Base-by-base conservation (phyloP, 306 rosid genomes). In the Ochetophila trinervis region DNA sequence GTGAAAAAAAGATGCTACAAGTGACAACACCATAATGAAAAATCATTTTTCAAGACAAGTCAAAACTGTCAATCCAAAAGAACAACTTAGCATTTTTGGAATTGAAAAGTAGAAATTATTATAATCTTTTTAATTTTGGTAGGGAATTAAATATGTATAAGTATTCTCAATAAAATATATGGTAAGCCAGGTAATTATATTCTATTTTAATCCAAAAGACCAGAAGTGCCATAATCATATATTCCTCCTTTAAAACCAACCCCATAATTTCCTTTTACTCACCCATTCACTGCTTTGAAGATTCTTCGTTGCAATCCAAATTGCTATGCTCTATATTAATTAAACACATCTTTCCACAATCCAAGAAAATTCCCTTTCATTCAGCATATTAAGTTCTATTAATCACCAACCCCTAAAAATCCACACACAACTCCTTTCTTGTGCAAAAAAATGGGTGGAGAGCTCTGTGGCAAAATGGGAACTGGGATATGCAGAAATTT, bases 401-500 rank as follows among this genome's bases (percentile, higher is more conserved):
- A n/a, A n/a, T 40, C 10, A 40, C 45, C 45, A 40, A 40, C 10
- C 10, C 45, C 12, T 8, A 40, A 40, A 40, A 40, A 37, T 10
- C 11, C 44, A 37, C 44, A 37, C 6, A 37, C 8, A 37, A 6
- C 45, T 40, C 45, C 12, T 12, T 27, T 27, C 32, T 27, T 27
- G 32, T 27, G 3, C 32, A 69, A 71, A 62, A 68, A 73, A n/a
- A 74, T 82, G 85, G 91, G 87, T 37, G 66, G 76, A 67, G 86
- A 84, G 76, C 36, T 85, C 7, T 83, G 87, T 56, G 74, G 70
- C 16, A 69, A 63, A 62, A 30, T 76, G 77, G 69, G 78, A 36
- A 53, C 63, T 47, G 77, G 74, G 54, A 15, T 56, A 7, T 47
- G 67, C 45, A 57, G 44, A 52, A 71, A 36, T n/a, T 20, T 79